Conservation (phyloP, 2,329 filamentous ascomycete species). For the Calonectria crousiana region DNA sequence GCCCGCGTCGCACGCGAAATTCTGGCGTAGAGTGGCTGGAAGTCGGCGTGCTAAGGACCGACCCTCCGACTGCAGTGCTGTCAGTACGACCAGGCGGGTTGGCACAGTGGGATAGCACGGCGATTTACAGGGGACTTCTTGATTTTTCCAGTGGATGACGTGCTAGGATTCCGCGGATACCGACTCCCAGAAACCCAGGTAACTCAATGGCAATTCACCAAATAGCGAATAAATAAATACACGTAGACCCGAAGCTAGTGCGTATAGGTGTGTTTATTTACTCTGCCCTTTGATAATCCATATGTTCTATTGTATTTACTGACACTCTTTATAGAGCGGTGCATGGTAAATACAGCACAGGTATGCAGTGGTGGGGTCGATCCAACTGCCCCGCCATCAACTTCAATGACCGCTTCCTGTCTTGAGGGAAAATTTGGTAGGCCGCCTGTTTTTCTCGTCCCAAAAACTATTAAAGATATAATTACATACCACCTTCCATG, state of each 20-base stretch:
- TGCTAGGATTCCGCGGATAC: slow-evolving; percentile 25
- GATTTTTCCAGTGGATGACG: slow-evolving; percentile 30
- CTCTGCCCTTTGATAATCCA: too few relatives aligned
- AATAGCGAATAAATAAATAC: neutral
- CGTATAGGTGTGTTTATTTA: neutral
- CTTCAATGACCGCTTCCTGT: neutral
- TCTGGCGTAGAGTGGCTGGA: slow-evolving; percentile 46
- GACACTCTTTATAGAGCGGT: neutral
- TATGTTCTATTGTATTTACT: too few relatives aligned
- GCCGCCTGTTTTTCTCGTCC: neutral
- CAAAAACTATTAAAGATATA: neutral
- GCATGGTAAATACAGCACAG: neutral
- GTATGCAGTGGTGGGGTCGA: slow-evolving; percentile 30
- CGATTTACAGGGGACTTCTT: slow-evolving; percentile 10
- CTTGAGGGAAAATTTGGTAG: slow-evolving; percentile 32
- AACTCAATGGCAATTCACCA: neutral
- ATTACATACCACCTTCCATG: neutral
- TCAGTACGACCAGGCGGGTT: neutral
- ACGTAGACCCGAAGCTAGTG: too few relatives aligned
- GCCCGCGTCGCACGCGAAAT: slow-evolving; percentile 35
- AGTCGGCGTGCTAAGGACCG: slow-evolving; percentile 10
- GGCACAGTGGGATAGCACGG: slow-evolving; percentile 11
- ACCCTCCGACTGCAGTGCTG: neutral
- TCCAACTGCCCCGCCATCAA: slow-evolving; percentile 37
- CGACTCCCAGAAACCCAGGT: neutral